Evolutionary conservation across 192 early-diverging fungal species (phyloP).

Genomic region (Coemansia sp.): DNA sequence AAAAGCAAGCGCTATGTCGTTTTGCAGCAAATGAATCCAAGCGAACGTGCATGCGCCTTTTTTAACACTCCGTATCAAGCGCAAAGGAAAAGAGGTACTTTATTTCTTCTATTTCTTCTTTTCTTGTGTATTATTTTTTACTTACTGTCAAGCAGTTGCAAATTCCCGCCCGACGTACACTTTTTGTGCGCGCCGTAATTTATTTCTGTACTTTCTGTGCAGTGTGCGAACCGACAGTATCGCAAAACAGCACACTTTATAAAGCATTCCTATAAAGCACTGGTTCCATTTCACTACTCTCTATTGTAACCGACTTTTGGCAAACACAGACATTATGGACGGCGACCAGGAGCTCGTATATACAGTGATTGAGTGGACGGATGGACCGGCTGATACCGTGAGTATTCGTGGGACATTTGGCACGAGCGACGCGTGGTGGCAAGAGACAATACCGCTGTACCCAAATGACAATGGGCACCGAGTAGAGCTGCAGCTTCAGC

Average conservation of each 20-base stretch:
- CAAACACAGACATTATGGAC: neutral
- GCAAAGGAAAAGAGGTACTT: too few relatives aligned
- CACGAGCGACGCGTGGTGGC: slow-evolving; percentile 34
- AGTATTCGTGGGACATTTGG: slow-evolving; percentile 46
- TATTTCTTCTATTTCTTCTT: neutral
- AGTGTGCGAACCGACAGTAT: too few relatives aligned
- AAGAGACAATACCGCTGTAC: slow-evolving; percentile 26
- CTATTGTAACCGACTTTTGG: neutral
- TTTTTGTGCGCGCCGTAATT: neutral
- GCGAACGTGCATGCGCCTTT: too few relatives aligned
- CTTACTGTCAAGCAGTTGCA: neutral
- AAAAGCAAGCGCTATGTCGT: too few relatives aligned
- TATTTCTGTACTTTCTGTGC: neutral
- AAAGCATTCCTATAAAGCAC: neutral
- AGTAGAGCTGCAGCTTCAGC: slow-evolving; percentile 24
- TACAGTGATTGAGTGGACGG: slow-evolving; percentile 37
- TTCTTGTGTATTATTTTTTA: neutral
- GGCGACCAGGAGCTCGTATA: slow-evolving; percentile 5
- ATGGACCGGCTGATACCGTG: slow-evolving; percentile 29
- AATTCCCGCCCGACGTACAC: neutral
- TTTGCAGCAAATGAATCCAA: too few relatives aligned
- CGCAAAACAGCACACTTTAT: too few relatives aligned
- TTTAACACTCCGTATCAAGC: too few relatives aligned
- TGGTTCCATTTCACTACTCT: neutral
- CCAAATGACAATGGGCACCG: slow-evolving; percentile 11